Base-by-base conservation (phyloP, 1,139 yeast species). In the Yamadazyma atlantica region DNA sequence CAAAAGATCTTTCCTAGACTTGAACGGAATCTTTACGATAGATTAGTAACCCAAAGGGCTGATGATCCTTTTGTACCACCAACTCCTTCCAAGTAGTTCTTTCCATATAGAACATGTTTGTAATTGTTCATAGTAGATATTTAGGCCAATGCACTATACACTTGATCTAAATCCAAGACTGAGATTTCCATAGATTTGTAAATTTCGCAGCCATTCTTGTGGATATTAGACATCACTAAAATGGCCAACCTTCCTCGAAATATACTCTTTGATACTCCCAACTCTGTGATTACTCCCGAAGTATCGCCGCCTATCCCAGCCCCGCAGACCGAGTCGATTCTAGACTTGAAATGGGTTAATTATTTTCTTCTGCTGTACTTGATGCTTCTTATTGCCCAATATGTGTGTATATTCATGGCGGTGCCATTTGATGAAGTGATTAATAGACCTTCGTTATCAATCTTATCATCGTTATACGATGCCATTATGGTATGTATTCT, bases 21-120 rank as follows among this genome's bases (percentile, higher is more conserved):
- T n/a, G 87, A 81, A 52, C 59, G 86, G 39, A 58, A 51, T 28
- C 46, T 78, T 14, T 75, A 73, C 46, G 37, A 48, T 3, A 49
- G 50, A 32, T 53, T 71, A 38, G 63, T 57, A 4, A 42, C 54
- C 8, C 51, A 41, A 24, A 45, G 61, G 39, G 31, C 39, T 2
- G 53, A 45, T 6, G 40, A 45, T 30, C 63, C 64, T 4, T 60
- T 46, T 43, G 49, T 51, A 3, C 63, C 69, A 11, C 69, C 68
- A 11, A 42, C 37, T 22, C 66, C 66, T n/a, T n/a, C n/a, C n/a
- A n/a, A n/a, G n/a, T n/a, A n/a, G n/a, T n/a, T n/a, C n/a, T n/a
- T n/a, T n/a, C n/a, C n/a, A n/a, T n/a, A n/a, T n/a, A n/a, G n/a
- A n/a, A n/a, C n/a, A n/a, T n/a, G n/a, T n/a, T n/a, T n/a, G n/a